Evolutionary conservation across 2,329 filamentous ascomycete species (phyloP).

Genomic region (Emmonsiellopsis sp.): DNA sequence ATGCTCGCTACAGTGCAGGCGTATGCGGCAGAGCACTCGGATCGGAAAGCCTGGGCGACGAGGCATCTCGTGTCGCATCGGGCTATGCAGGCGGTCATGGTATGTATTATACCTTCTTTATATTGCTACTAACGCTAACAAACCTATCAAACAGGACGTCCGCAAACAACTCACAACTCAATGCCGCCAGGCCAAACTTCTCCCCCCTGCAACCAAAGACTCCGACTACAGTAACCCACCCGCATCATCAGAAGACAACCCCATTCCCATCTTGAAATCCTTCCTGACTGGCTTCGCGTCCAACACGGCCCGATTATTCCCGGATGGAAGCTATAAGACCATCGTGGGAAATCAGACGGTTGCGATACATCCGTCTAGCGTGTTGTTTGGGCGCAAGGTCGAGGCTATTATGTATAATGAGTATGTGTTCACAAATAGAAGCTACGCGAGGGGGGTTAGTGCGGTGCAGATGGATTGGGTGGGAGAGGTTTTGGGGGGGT

Average conservation of each 20-base stretch:
- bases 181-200: constrained; percentile 40
- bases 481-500: constrained; percentile 36
- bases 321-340: constrained; percentile 53
- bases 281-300: constrained; percentile 50
- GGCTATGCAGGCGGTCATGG: constrained; percentile 57
- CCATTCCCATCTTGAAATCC: constrained; percentile 45
- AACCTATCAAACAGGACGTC: constrained; percentile 36
- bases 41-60: constrained; percentile 52
- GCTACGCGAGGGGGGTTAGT: constrained; percentile 54
- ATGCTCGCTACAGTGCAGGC: constrained; percentile 51
- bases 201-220: constrained; percentile 17
- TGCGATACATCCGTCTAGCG: constrained; percentile 53
- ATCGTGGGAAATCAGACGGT: constrained; percentile 53
- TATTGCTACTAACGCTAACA: background rate
- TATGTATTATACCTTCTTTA: constrained; percentile 12
- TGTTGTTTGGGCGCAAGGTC: constrained; percentile 49
- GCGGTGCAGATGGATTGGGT: constrained; percentile 55
- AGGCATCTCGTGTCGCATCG: constrained; percentile 51
- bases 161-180: constrained; percentile 52
- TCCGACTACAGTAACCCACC: constrained; percentile 1
- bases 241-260: constrained; percentile 22
- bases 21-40: constrained; percentile 48
- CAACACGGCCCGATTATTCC: constrained; percentile 52
- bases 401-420: constrained; percentile 58
- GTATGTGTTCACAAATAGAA: constrained; percentile 56